phyloP scores from a whole-genome alignment of 495 filamentous ascomycete species.

The Penicillium maclennaniae region DNA sequence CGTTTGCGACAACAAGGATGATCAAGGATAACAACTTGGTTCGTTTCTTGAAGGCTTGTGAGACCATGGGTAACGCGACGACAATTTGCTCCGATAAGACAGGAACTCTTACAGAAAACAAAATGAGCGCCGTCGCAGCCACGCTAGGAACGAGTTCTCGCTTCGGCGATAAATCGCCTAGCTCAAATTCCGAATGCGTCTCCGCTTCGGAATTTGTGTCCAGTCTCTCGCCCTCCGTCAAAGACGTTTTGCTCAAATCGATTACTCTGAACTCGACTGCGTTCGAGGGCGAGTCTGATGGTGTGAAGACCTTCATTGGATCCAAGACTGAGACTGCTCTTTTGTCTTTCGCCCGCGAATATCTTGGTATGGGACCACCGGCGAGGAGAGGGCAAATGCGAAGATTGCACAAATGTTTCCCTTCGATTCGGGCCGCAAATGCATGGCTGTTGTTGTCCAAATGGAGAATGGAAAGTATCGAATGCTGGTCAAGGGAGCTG shows the following conservation, averaged over 20 bases:
- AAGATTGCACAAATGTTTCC: constrained; percentile 71
- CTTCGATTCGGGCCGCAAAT: constrained; percentile 84
- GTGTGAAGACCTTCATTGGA: constrained; percentile 66
- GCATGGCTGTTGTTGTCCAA: constrained; percentile 79
- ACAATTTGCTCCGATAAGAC: constrained; percentile 98
- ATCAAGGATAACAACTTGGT: constrained; percentile 93
- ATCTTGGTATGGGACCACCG: constrained; percentile 71
- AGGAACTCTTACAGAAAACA: constrained; percentile 89
- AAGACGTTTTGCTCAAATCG: constrained; percentile 65
- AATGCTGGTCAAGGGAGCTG: constrained; percentile 84
- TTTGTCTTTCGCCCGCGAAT: constrained; percentile 67
- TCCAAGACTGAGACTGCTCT: constrained; percentile 91
- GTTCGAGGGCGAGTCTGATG: constrained; percentile 75
- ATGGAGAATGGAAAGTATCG: constrained; percentile 62
- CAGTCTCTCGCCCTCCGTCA: constrained; percentile 54
- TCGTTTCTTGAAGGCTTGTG: constrained; percentile 84
- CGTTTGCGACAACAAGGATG: constrained; percentile 94
- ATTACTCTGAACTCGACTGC: constrained; percentile 86
- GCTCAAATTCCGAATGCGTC: constrained; percentile 30
- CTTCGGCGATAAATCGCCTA: constrained; percentile 57
- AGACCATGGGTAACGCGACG: constrained; percentile 98
- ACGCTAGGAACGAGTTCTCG: constrained; percentile 65
- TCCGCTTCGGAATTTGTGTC: constrained; percentile 57
- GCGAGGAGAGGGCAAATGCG: constrained; percentile 66
- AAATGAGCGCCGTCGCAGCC: constrained; percentile 82